A percentile compares a stretch with the other conserved stretches of the same genome.
phyloP scores from a whole-genome alignment of 768 basidiomycete genomes.

The Leccinum subgranulosum region DNA sequence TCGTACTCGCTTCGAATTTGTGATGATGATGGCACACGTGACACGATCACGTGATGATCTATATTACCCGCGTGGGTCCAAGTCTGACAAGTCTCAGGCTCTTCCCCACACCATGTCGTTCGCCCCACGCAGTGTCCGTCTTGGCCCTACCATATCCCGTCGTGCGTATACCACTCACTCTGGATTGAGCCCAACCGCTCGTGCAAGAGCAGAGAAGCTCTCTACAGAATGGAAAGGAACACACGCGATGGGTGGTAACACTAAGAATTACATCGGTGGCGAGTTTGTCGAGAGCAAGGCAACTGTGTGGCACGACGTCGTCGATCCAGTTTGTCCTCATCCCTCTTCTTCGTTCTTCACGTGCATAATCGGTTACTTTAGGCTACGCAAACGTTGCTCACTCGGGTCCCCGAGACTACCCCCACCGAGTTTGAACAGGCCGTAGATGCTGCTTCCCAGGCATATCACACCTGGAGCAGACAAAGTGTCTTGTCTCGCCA shows the following conservation, averaged over 20 bases:
- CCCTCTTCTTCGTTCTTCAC: not conserved
- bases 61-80: not conserved
- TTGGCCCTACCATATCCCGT: slow-evolving; percentile 11
- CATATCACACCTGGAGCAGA: slow-evolving; percentile 86
- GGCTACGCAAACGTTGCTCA: slow-evolving; percentile 90
- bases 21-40: slow-evolving; percentile 13
- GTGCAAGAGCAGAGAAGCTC: slow-evolving; percentile 63
- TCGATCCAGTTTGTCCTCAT: slow-evolving; percentile 71
- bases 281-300: slow-evolving; percentile 83
- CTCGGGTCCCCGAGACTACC: slow-evolving; percentile 88
- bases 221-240: slow-evolving; percentile 86
- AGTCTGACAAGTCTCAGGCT: slow-evolving; percentile 9
- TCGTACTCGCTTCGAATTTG: not conserved
- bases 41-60: slow-evolving; percentile 17
- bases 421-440: slow-evolving; percentile 77
- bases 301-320: slow-evolving; percentile 77
- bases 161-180: slow-evolving; percentile 46
- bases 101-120: slow-evolving; percentile 21
- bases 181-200: slow-evolving; percentile 53
- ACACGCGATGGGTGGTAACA: slow-evolving; percentile 76
- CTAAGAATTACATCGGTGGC: slow-evolving; percentile 91
- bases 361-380: slow-evolving; percentile 28
- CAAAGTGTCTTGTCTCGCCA: slow-evolving; percentile 86
- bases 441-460: slow-evolving; percentile 76
- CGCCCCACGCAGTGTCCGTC: slow-evolving; percentile 13